Conservation (phyloP, 1,139 yeast species). For the Pichia inconspicua region DNA sequence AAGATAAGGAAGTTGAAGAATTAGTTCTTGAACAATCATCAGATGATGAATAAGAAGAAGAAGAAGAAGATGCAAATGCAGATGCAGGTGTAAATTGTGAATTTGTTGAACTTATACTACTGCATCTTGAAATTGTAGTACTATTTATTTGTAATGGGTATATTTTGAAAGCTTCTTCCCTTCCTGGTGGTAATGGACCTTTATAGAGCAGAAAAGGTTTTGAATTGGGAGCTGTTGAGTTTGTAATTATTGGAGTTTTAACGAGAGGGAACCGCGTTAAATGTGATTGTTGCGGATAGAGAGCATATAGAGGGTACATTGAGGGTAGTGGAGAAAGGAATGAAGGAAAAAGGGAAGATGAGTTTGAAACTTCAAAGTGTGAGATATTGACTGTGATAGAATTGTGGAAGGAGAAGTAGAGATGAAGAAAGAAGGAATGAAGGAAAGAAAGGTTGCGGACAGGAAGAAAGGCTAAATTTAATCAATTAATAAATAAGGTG, state of each 20-base stretch:
- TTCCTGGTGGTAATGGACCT: conserved; percentile 7
- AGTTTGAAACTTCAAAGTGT: too few species aligned
- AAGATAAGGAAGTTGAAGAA: background rate
- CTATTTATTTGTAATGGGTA: conserved; percentile 11
- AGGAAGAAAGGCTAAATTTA: background rate
- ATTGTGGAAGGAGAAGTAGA: background rate
- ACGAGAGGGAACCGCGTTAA: background rate
- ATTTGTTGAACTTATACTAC: background rate
- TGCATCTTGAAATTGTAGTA: background rate
- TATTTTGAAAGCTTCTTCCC: conserved; percentile 9
- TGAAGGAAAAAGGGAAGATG: too few species aligned
- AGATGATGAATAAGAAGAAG: conserved; percentile 2
- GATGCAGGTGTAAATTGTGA: background rate
- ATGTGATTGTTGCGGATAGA: background rate
- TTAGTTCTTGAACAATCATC: too few species aligned
- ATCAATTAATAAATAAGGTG: too few species aligned
- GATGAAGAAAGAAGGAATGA: background rate
- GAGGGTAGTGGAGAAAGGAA: background rate
- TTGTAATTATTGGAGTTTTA: background rate
- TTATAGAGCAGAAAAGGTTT: conserved; percentile 23
- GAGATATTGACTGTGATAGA: too few species aligned
- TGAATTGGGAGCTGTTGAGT: background rate
- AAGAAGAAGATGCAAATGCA: background rate
- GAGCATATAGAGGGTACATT: background rate
- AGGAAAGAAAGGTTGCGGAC: background rate